These are phyloP conservation scores for Rosa chinensis DNA, from an alignment of 306 rosid species.

Conservation along the genomic window DNA sequence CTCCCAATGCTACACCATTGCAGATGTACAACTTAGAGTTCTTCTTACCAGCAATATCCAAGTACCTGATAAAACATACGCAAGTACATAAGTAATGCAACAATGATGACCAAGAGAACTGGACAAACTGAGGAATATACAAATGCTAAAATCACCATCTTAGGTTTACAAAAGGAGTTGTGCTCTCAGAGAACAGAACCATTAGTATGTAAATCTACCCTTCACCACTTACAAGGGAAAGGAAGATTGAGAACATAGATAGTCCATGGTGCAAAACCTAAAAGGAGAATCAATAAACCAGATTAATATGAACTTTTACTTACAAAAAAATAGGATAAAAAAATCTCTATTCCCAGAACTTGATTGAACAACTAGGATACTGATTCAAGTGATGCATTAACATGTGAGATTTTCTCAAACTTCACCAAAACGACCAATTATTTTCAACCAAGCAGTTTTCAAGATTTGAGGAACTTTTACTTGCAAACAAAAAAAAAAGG, in stretches of 20 bases:
- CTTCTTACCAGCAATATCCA: conserved; percentile 74
- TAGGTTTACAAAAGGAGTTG: conserved; percentile 87
- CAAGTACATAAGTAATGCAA: conserved; percentile 25
- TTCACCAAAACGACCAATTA: neutral
- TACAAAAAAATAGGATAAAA: no score
- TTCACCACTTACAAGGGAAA: conserved; percentile 72
- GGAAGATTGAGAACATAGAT: conserved; percentile 74
- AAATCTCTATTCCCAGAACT: neutral
- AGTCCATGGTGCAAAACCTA: conserved; percentile 85
- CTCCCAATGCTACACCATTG: conserved; percentile 66
- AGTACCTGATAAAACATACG: conserved; percentile 53
- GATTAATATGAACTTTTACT: conserved; percentile 17
- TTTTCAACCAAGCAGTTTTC: conserved; percentile 4
- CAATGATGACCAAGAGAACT: conserved; percentile 20
- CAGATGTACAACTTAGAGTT: conserved; percentile 54
- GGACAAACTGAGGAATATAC: conserved; percentile 16
- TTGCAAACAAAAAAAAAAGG: no score
- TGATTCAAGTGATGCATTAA: neutral
- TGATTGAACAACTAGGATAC: neutral
- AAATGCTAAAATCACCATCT: conserved; percentile 64
- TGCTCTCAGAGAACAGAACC: conserved; percentile 87
- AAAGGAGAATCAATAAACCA: conserved; percentile 20
- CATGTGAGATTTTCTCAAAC: neutral
- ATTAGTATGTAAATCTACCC: conserved; percentile 78
- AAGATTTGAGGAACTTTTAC: neutral